Conservation (phyloP, 2,329 filamentous ascomycete genomes). For the Microdochium trichocladiopsis region DNA sequence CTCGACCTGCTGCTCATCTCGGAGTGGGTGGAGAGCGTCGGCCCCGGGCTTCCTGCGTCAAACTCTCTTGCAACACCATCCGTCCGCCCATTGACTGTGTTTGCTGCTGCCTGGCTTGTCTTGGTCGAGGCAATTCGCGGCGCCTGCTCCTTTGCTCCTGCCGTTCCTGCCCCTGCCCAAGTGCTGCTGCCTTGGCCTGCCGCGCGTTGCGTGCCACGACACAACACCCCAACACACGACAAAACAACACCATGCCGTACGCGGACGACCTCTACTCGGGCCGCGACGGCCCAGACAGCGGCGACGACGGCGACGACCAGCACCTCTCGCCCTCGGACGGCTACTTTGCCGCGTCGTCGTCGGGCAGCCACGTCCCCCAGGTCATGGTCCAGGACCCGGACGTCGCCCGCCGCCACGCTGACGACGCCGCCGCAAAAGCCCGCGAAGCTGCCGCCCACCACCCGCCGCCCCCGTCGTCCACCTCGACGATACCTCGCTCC, state of each 20-base stretch:
- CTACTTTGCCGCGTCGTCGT: slow-evolving; percentile 33
- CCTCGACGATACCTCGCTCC: slow-evolving; percentile 11
- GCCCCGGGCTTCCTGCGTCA: no score
- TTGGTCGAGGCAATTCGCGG: no score
- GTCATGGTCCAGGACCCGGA: slow-evolving; percentile 42
- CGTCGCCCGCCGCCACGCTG: slow-evolving; percentile 22
- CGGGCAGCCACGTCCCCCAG: slow-evolving; percentile 36
- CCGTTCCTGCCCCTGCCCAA: no score
- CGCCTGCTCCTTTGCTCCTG: no score
- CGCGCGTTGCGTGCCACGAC: no score
- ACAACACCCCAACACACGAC: no score
- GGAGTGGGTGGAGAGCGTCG: no score
- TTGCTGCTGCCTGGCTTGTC: no score
- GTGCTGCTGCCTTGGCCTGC: slow-evolving; percentile 5
- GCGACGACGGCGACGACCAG: slow-evolving; percentile 20
- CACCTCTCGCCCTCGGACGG: slow-evolving; percentile 42
- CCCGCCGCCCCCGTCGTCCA: slow-evolving; percentile 13
- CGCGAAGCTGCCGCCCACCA: slow-evolving; percentile 27
- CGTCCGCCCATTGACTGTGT: no score
- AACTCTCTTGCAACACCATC: no score
- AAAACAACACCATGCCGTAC: slow-evolving; percentile 33
- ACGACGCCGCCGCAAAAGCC: slow-evolving; percentile 30
- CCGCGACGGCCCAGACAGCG: slow-evolving; percentile 19
- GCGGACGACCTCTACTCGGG: slow-evolving; percentile 40
- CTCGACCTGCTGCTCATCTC: no score